Evolutionary conservation across 202 grass and related monocot genomes (phyloP), one percentile per base, ranked within the genome.

Genomic region (Miscanthus sacchariflorus): DNA sequence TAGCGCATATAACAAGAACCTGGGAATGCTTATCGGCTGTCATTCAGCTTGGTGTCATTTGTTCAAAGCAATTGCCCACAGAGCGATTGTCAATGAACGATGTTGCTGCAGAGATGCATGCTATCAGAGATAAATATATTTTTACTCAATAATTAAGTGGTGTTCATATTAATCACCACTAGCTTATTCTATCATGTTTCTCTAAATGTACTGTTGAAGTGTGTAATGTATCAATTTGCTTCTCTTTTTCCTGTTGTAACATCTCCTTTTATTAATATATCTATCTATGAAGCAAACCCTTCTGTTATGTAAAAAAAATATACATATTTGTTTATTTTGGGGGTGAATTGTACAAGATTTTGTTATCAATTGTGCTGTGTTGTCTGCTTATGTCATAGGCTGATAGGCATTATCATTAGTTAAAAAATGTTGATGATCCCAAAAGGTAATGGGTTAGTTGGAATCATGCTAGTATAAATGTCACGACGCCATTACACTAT

Each of bases 11-110:
- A 35, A 17, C 71, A 40, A 77, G 80, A 78, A 68, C 39, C 18
- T 8, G 36, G 4, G 50, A 77, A 70, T 88, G 80, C 25, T 59
- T 83, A 25, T 19, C 64, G 36, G 72, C 24, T 1, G 15, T 90
- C 4, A 80, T 92, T 45, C 42, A 79, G 65, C 85, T 82, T 52
- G 74, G 68, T 75, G 75, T 81, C 72, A 19, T 70, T 40, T 87
- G 83, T 38, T 87, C 91, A 15, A 90, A 43, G 79, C 80, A 90
- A 23, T 14, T n/a, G 5, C 42, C 87, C 23, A 78, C 10, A 81
- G 80, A 87, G 12, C 40, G 83, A 15, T 6, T 39, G 23, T 42
- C 42, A 86, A 61, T 68, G 8, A 68, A 38, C 2, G 56, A 89
- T 24, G 67, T 42, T 11, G 82, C 82, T 52, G 72, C 64, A 24